Percentiles rank a stretch among this genome's conserved stretches.
Evolutionary conservation across 2,329 filamentous ascomycete species (phyloP).

Genomic region (Penicillium sp.): DNA sequence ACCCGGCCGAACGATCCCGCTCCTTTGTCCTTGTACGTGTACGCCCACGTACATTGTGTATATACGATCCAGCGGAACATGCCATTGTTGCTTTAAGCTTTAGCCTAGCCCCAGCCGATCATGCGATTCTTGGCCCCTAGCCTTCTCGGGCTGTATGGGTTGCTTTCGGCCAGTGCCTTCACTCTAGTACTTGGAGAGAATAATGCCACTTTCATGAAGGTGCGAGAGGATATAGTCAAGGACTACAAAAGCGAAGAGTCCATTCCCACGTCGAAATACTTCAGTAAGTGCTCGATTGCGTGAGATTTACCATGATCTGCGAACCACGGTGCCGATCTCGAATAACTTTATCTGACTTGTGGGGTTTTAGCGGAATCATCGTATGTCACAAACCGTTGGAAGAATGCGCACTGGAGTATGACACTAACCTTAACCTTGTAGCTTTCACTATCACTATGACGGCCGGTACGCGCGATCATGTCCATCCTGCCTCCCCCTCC

Average conservation of each 20-base stretch:
- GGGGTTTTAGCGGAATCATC: conserved; percentile 39
- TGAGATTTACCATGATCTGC: neutral
- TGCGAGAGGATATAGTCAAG: conserved; percentile 38
- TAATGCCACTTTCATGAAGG: conserved; percentile 40
- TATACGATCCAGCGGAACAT: neutral
- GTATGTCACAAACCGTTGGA: conserved; percentile 27
- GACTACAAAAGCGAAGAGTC: conserved; percentile 38
- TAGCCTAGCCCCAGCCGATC: neutral
- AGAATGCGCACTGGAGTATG: neutral
- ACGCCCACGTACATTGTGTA: conserved; percentile 2
- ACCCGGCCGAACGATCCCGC: neutral
- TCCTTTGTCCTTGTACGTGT: neutral
- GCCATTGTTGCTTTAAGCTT: too few species aligned
- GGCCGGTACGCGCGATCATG: conserved; percentile 36
- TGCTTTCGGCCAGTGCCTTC: conserved; percentile 14
- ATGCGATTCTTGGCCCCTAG: conserved; percentile 2
- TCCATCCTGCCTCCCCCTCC: neutral
- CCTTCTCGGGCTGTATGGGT: conserved; percentile 17
- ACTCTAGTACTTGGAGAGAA: conserved; percentile 10
- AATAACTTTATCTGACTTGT: conserved; percentile 5
- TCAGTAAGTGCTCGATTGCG: conserved; percentile 36
- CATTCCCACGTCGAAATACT: conserved; percentile 47
- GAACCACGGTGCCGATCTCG: neutral
- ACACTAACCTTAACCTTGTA: conserved; percentile 16
- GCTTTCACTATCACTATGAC: conserved; percentile 54